Evolutionary conservation across 78 protist species (phyloP), one percentile per base, ranked within the genome.

Genomic region (Dictyostelium brefeldianum): DNA sequence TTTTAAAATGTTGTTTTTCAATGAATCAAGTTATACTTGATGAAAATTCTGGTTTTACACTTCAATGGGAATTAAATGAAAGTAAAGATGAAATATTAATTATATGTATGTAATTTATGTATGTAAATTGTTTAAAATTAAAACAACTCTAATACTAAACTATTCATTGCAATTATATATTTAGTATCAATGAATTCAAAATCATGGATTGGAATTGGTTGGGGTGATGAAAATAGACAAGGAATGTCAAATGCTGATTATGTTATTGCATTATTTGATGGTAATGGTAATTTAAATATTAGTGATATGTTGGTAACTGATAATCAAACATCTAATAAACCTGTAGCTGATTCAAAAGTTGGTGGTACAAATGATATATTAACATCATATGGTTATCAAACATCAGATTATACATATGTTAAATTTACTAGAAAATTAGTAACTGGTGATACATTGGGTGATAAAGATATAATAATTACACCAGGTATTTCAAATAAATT

Each of bases 341-440:
- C 92, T 43, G 14, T 27, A 41, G 4, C 3, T 1, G 92, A 85
- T 36, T 47, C 65, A 0, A 59, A n/a, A 4, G 27, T 77, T 8
- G 51, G 51, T n/a, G 92, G 83, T 11, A 59, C 81, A 43, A 43
- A 74, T 65, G 83, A 85, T 48, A 74, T 85, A 15, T 41, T 85
- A 27, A 54, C 83, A 12, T 53, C 29, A 46, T 74, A 43, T 31
- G 81, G 92, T 5, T 85, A 74, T 70, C 92, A 85, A 75, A 71
- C 81, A 31, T 9, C 56, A 9, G 65, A 71, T 27, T 85, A 56
- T 12, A 67, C 92, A 0, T 31, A 25, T 27, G 27, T 85, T 25
- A 59, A 43, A 20, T 85, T 85, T 43, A 43, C 83, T 17, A 43
- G 92, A 43, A 71, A 74, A 20, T 62, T 85, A 17, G 64, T 59